Evolutionary conservation across 176 grass and related monocot species (phyloP), one percentile per base, ranked within the genome.

Genomic region (Phoenix roebelenii): DNA sequence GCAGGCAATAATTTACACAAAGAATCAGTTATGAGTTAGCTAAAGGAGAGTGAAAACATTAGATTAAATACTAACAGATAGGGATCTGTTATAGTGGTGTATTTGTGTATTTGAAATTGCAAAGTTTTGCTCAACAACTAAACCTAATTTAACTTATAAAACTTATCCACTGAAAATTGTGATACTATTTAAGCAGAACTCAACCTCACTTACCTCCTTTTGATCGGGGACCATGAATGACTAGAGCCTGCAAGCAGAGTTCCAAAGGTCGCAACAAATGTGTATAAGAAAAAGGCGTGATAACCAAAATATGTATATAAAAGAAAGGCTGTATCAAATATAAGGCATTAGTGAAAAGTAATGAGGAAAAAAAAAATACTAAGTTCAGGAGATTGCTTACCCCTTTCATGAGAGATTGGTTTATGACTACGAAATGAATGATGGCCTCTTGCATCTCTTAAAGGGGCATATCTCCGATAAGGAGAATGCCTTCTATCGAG

Each of bases 401-500:
- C 82, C 61, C 76, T 79, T 10, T 85, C 82, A 76, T 23, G 57
- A 68, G 87, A 90, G 61, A 19, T 69, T 79, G 79, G 67, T 44
- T 69, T 88, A 59, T 69, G 64, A 69, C 78, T 60, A 59, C 35
- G 75, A 77, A 81, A 73, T 1, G 78, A 70, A 76, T 69, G 71
- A 63, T 80, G 77, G 49, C 63, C 80, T 64, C 84, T 85, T 72
- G 35, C 49, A 73, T 76, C 80, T 81, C 84, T 88, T 66, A 67
- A 74, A 63, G 89, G 74, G 53, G 89, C 85, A 61, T 67, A 69
- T 78, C 80, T 82, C 57, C 79, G 64, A 77, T 51, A 69, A 17
- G 89, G 81, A 68, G 89, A 88, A 71, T 65, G 60, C 74, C 80
- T 94, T 82, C 89, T 88, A 51, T 85, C 80, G 74, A 77, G 75